phyloP scores from a whole-genome alignment of 345 rosid genomes.

The Mercurialis annua region DNA sequence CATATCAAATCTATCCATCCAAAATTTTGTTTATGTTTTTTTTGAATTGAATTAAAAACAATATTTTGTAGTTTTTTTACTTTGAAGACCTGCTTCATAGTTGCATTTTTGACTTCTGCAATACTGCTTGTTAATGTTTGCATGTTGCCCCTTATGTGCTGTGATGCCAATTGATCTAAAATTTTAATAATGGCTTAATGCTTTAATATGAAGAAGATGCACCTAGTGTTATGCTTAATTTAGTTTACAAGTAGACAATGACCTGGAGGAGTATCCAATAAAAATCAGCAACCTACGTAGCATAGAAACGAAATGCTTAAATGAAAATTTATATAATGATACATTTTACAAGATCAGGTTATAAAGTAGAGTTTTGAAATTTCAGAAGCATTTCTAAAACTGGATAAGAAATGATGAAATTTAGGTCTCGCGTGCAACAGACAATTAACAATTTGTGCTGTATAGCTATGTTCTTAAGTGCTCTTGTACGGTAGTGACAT shows the following conservation, averaged over 20 bases:
- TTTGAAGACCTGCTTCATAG: background rate
- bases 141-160: too few relatives aligned
- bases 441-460: too few relatives aligned
- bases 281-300: too few relatives aligned
- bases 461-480: constrained; percentile 6
- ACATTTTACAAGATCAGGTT: too few relatives aligned
- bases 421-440: too few relatives aligned
- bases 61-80: background rate
- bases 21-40: background rate
- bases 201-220: background rate
- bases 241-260: background rate
- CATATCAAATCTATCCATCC: background rate
- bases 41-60: background rate
- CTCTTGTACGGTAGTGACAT: constrained; percentile 9
- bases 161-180: too few relatives aligned
- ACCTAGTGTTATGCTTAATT: background rate
- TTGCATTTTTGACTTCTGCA: background rate
- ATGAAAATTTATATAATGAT: too few relatives aligned
- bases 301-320: too few relatives aligned
- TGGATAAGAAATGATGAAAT: too few relatives aligned
- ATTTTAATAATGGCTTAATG: background rate
- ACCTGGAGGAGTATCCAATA: too few relatives aligned
- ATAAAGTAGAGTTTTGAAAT: background rate
- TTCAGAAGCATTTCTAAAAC: too few relatives aligned
- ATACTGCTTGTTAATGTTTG: too few relatives aligned